These are phyloP conservation scores for Pseudogymnoascus sp. DNA, from an alignment of 2,329 filamentous ascomycete genomes.

Conservation along the genomic window DNA sequence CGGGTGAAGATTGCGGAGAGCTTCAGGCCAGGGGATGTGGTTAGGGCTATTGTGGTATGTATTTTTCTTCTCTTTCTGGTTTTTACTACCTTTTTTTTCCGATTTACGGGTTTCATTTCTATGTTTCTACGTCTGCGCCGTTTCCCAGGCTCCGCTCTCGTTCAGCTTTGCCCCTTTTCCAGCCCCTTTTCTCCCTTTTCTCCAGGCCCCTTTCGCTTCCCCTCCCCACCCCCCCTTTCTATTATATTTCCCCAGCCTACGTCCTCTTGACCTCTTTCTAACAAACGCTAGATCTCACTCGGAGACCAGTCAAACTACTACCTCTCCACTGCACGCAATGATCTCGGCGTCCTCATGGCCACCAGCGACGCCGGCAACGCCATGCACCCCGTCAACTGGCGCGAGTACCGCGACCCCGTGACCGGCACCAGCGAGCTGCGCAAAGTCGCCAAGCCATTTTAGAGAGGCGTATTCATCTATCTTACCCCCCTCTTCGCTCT, in stretches of 20 bases:
- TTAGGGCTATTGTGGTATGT: constrained; percentile 68
- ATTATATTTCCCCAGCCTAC: not conserved
- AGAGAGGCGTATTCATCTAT: constrained; percentile 29
- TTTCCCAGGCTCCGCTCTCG: not conserved
- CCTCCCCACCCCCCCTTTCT: not conserved
- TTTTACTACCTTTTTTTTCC: constrained; percentile 9
- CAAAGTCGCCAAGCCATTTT: constrained; percentile 92
- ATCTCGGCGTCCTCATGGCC: constrained; percentile 89
- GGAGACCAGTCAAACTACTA: constrained; percentile 96
- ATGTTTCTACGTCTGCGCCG: not conserved
- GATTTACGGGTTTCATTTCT: not conserved
- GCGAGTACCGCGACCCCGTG: constrained; percentile 78
- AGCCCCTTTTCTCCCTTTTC: not conserved
- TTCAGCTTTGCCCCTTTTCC: no score
- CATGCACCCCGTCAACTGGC: constrained; percentile 93
- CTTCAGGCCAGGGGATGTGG: constrained; percentile 87
- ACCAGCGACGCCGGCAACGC: constrained; percentile 78
- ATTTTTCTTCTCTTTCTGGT: constrained; percentile 1
- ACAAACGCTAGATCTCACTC: constrained; percentile 69
- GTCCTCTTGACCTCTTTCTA: not conserved
- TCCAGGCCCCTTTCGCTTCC: not conserved
- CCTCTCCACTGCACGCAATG: constrained; percentile 82
- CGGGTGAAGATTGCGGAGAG: constrained; percentile 84
- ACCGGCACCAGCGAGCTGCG: constrained; percentile 69
- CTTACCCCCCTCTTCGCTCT: not conserved